Conservation (phyloP, 2,329 filamentous ascomycete species). For the Exophiala xenobiotica region DNA sequence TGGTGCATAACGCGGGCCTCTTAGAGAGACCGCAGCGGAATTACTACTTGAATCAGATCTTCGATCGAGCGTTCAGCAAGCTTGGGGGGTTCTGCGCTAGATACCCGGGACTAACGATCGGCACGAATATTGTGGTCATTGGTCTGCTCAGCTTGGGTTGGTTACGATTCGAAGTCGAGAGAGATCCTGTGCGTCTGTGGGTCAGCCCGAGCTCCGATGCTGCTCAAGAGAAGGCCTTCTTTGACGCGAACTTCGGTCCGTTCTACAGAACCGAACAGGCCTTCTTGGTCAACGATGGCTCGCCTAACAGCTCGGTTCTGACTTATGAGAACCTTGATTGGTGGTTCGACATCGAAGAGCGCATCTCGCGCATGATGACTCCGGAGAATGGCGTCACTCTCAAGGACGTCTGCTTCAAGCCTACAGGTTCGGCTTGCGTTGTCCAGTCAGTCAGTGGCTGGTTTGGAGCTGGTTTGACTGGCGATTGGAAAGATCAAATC, state of each 20-base stretch:
- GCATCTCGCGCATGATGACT: slow-evolving; percentile 71
- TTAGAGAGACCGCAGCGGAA: slow-evolving; percentile 74
- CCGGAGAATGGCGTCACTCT: slow-evolving; percentile 66
- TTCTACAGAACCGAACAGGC: slow-evolving; percentile 94
- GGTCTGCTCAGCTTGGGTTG: slow-evolving; percentile 80
- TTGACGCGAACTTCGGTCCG: slow-evolving; percentile 88
- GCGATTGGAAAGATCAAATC: slow-evolving; percentile 71
- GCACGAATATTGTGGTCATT: slow-evolving; percentile 71
- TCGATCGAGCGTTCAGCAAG: slow-evolving; percentile 75
- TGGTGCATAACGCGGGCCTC: slow-evolving; percentile 73
- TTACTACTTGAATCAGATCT: slow-evolving; percentile 80
- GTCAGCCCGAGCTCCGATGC: slow-evolving; percentile 92
- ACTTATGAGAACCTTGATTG: slow-evolving; percentile 85
- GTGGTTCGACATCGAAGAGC: slow-evolving; percentile 90
- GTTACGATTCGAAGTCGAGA: slow-evolving; percentile 85
- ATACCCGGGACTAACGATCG: slow-evolving; percentile 82
- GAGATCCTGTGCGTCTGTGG: slow-evolving; percentile 87
- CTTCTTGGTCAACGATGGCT: slow-evolving; percentile 83
- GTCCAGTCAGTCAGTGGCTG: slow-evolving; percentile 91
- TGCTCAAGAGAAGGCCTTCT: slow-evolving; percentile 89
- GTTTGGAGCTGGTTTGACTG: slow-evolving; percentile 66
- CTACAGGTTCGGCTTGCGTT: slow-evolving; percentile 82
- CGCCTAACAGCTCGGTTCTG: slow-evolving; percentile 68
- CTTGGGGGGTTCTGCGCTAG: slow-evolving; percentile 78
- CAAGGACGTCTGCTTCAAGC: slow-evolving; percentile 90